Base-by-base conservation (phyloP, 768 basidiomycete genomes). In the Mycena latifolia region DNA sequence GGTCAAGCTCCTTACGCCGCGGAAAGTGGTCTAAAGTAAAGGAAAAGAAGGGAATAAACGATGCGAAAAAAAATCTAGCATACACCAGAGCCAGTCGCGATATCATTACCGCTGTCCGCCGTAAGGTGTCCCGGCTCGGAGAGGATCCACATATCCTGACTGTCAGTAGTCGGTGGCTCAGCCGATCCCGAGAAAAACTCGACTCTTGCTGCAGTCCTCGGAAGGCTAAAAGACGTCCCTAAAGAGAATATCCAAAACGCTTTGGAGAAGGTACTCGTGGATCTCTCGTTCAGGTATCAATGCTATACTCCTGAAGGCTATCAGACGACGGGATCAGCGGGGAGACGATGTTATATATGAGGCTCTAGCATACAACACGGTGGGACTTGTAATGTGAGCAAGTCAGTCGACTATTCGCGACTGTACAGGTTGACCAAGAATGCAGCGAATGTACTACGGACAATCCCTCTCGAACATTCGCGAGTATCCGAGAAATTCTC, bases 1-100 rank as follows among this genome's bases (percentile, higher is more conserved):
- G 2, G 24, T 20, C 24, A 12, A 9, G 22, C 5, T 2, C 28
- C 11, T 39, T 27, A 6, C 48, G 33, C 33, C 33, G n/a, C n/a
- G 5, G 12, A 18, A 52, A 86, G 85, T 86, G 85, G 85, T 84
- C 85, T 1, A 86, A 86, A 76, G 86, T 86, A 68, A 84, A 84
- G 66, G 78, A 82, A 39, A 77, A 77, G 54, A 86, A 86, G 67
- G 85, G 82, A 14, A 61, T 74, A 17, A 80, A 79, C 45, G 85
- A 86, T 69, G 71, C 69, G 8, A 78, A 80, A 68, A 85, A 79
- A 64, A 82, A 81, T 50, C 75, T 71, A 54, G 29, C 81, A n/a
- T 83, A 81, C 28, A 74, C 78, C 50, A 82, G 74, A 66, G 80
- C 79, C n/a, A 72, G 74, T 50, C 77, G 79, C 50, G 84, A 85